Conservation (phyloP, 2,329 filamentous ascomycete genomes). For the Ophiostoma australiae region DNA sequence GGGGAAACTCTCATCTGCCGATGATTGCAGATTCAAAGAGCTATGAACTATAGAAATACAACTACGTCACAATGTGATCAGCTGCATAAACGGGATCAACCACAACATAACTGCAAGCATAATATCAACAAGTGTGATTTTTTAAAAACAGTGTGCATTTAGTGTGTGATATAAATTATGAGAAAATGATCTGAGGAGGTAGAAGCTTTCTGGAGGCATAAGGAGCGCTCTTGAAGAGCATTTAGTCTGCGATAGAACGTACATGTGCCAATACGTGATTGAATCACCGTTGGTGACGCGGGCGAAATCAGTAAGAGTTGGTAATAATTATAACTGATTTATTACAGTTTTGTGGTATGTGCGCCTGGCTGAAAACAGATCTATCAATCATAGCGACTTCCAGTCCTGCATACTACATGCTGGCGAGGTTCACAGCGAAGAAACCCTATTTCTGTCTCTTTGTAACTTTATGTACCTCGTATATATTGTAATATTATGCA, state of each 20-base stretch:
- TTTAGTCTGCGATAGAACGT: too few species aligned
- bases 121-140: not conserved
- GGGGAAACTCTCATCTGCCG: not conserved
- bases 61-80: not conserved
- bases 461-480: not conserved
- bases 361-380: not conserved
- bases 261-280: too few species aligned
- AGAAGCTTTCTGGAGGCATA: too few species aligned
- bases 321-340: not conserved
- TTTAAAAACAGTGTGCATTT: too few species aligned
- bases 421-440: not conserved
- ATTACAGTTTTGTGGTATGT: constrained; percentile 1
- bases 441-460: not conserved
- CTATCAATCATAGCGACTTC: not conserved
- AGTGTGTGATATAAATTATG: too few species aligned
- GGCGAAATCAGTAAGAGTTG: not conserved
- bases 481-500: not conserved
- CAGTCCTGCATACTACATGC: not conserved
- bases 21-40: not conserved
- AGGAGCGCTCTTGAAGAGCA: too few species aligned
- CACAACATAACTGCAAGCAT: not conserved
- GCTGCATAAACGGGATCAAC: not conserved
- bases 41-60: not conserved
- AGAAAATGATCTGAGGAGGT: too few species aligned
- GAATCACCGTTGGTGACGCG: not conserved